Evolutionary conservation across 2,329 filamentous ascomycete genomes (phyloP).

Genomic region (Neopestalotiopsis sp.): DNA sequence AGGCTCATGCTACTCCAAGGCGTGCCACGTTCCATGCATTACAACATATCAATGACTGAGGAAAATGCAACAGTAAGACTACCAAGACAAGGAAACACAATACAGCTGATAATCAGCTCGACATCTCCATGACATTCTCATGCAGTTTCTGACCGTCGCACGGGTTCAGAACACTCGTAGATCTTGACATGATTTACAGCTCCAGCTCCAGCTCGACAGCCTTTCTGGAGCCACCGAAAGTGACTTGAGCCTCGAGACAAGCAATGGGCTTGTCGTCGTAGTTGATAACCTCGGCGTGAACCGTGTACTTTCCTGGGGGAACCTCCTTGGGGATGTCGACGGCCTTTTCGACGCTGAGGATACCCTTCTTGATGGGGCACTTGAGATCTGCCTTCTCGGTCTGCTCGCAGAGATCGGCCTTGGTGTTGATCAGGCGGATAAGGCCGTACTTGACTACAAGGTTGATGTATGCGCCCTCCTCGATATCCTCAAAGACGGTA

Average conservation of each 20-base stretch:
- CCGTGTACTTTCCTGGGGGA: conserved; percentile 88
- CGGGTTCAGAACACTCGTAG: neutral
- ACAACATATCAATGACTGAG: neutral
- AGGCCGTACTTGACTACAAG: conserved; percentile 92
- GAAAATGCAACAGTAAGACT: neutral
- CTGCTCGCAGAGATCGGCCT: conserved; percentile 86
- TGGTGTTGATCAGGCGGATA: conserved; percentile 84
- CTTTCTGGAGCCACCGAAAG: conserved; percentile 57
- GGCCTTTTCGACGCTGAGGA: conserved; percentile 75
- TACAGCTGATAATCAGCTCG: conserved; percentile 6
- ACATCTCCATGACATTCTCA: conserved; percentile 21
- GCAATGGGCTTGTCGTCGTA: conserved; percentile 78
- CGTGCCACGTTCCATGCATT: conserved; percentile 10
- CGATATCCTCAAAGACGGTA: conserved; percentile 73
- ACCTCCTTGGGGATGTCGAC: conserved; percentile 87
- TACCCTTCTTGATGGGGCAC: conserved; percentile 86
- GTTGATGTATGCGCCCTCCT: conserved; percentile 79
- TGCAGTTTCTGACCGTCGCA: too few relatives aligned
- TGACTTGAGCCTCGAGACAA: conserved; percentile 79
- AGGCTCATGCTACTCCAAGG: neutral
- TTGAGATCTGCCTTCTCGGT: conserved; percentile 85
- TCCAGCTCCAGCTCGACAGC: conserved; percentile 45
- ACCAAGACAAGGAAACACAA: neutral
- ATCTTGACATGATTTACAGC: neutral
- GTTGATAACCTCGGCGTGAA: conserved; percentile 84